phyloP scores from a whole-genome alignment of 2,329 filamentous ascomycete species.

The Mycosphaerelloides madeirae region DNA sequence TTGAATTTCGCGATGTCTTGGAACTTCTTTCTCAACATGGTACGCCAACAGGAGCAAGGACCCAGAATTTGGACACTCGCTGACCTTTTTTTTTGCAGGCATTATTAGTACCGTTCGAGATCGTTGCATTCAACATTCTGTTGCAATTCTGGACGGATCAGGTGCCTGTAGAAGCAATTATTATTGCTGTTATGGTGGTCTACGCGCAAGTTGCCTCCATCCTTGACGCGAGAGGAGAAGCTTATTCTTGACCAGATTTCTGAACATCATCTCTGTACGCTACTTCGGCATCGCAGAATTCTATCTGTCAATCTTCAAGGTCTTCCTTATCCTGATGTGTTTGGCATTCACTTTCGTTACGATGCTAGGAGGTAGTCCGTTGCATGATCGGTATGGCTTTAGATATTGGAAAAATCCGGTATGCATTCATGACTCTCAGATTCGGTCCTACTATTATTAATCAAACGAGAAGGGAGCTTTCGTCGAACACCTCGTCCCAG shows the following conservation, averaged over 20 bases:
- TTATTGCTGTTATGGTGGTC: conserved; percentile 37
- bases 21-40: conserved; percentile 48
- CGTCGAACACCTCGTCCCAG: conserved; percentile 25
- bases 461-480: too few relatives aligned
- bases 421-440: too few relatives aligned
- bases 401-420: conserved; percentile 37
- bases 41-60: too few relatives aligned
- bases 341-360: conserved; percentile 32
- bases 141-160: conserved; percentile 42
- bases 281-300: conserved; percentile 43
- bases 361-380: conserved; percentile 32
- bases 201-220: conserved; percentile 37
- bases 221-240: background rate
- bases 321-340: conserved; percentile 28
- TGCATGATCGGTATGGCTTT: conserved; percentile 39
- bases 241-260: conserved; percentile 1
- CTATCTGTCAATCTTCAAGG: conserved; percentile 51
- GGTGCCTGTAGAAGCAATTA: conserved; percentile 41
- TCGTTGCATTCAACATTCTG: conserved; percentile 43
- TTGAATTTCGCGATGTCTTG: conserved; percentile 53
- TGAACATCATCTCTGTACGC: conserved; percentile 43
- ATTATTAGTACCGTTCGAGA: conserved; percentile 50
- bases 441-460: too few relatives aligned
- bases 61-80: too few relatives aligned
- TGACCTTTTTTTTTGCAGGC: too few relatives aligned